Conservation (phyloP, 2,329 filamentous ascomycete genomes). For the Helminthosporium solani region DNA sequence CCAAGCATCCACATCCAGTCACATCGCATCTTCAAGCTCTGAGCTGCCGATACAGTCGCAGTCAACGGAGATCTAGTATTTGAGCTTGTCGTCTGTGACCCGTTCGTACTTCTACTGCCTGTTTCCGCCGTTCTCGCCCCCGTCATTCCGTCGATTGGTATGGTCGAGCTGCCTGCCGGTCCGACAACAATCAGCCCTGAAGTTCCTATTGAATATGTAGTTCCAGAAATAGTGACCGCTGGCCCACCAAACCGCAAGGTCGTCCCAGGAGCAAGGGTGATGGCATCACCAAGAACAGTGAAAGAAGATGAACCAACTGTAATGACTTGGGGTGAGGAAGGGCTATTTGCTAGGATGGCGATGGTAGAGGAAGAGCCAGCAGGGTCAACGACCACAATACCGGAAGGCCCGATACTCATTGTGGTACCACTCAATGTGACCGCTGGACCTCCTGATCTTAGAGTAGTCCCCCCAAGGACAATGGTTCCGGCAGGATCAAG, state of each 20-base stretch:
- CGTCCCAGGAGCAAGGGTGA: slow-evolving; percentile 10
- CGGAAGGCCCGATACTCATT: slow-evolving; percentile 8
- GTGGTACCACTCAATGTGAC: slow-evolving; percentile 7
- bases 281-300: slow-evolving; percentile 1
- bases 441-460: slow-evolving; percentile 2
- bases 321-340: slow-evolving; percentile 3
- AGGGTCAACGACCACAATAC: slow-evolving; percentile 8
- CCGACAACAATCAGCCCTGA: slow-evolving; percentile 4
- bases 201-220: slow-evolving; percentile 9
- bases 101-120: too few species aligned
- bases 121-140: too few species aligned
- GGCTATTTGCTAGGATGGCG: neutral
- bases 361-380: slow-evolving; percentile 5
- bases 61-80: too few species aligned
- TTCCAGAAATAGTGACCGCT: slow-evolving; percentile 10
- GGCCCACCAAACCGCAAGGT: slow-evolving; percentile 13
- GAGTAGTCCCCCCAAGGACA: slow-evolving; percentile 7
- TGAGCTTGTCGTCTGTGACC: too few species aligned
- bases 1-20: too few species aligned
- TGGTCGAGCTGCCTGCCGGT: too few species aligned
- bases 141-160: too few species aligned
- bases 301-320: slow-evolving; percentile 1
- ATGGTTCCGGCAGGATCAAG: slow-evolving; percentile 2
- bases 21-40: too few species aligned
- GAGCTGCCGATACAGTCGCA: too few species aligned